These are phyloP conservation scores for Apiospora koreana DNA, from an alignment of 2,329 filamentous ascomycete species.

Conservation along the genomic window DNA sequence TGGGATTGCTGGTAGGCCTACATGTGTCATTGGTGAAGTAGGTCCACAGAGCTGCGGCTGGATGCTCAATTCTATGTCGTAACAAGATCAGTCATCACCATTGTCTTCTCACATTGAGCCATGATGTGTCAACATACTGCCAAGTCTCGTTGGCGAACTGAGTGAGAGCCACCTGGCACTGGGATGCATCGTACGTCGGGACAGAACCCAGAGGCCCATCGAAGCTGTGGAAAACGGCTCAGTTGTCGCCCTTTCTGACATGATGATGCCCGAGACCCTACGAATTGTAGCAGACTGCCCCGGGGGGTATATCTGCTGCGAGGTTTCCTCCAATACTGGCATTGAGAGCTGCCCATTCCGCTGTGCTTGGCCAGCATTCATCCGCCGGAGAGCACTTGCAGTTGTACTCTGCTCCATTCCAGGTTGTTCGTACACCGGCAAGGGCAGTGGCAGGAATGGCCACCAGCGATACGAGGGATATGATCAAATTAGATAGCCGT, in stretches of 20 bases:
- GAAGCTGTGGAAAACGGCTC: slow-evolving; percentile 20
- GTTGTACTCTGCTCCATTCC: slow-evolving; percentile 30
- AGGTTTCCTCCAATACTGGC: slow-evolving; percentile 38
- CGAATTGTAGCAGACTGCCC: slow-evolving; percentile 35
- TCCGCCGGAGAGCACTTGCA: slow-evolving; percentile 36
- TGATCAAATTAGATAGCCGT: neutral
- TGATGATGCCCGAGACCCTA: neutral
- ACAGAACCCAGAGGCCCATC: slow-evolving; percentile 38
- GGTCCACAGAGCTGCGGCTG: slow-evolving; percentile 39
- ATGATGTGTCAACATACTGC: slow-evolving; percentile 32
- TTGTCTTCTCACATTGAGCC: too few relatives aligned
- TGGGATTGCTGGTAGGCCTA: slow-evolving; percentile 34
- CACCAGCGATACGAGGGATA: neutral
- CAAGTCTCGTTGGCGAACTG: slow-evolving; percentile 37
- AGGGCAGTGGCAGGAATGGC: neutral
- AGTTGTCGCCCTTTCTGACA: neutral
- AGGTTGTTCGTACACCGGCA: slow-evolving; percentile 21
- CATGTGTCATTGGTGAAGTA: slow-evolving; percentile 46
- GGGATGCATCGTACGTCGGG: slow-evolving; percentile 36
- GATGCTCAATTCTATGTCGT: slow-evolving; percentile 28
- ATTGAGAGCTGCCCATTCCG: slow-evolving; percentile 34
- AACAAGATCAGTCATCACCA: slow-evolving; percentile 1
- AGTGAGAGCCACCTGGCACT: slow-evolving; percentile 32
- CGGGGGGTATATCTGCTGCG: slow-evolving; percentile 30
- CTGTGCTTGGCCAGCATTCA: slow-evolving; percentile 31